Base-by-base conservation (phyloP, 202 grass and related monocot genomes). In the Elaeis oleifera region DNA sequence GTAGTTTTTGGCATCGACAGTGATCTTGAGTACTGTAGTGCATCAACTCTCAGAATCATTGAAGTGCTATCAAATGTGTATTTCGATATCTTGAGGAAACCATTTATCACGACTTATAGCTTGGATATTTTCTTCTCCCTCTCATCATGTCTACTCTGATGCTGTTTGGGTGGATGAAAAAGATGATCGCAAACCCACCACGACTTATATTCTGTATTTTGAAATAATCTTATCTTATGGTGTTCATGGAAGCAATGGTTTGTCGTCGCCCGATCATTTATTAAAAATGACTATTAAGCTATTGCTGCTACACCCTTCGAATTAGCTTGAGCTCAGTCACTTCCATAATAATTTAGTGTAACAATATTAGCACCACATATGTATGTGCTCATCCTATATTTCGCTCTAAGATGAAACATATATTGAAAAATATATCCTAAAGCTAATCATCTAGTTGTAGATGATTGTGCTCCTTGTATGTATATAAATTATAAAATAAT, bases 211-310 rank as follows among this genome's bases (percentile, higher is more conserved):
- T 14, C 19, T 68, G 6, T 54, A 19, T 24, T 23, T 68, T 5
- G 18, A 32, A 7, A 18, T 6, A 68, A 50, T 68, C 39, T 18
- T 20, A 50, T 68, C 17, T 68, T n/a, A 17, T 68, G 64, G 64
- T 54, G 48, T 22, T 68, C 64, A 20, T 15, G 48, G 16, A 68
- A 68, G 48, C 64, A 68, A 68, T 17, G 21, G 1, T 25, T 14
- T 19, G 64, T 68, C 23, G 49, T 68, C 23, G 4, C 64, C 9
- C 64, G 18, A 9, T 68, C 64, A 53, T 51, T n/a, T 11, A 68
- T 32, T 11, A 49, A 68, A 17, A 20, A 39, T 17, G 39, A 68
- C 15, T 68, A 68, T 27, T 1, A 17, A 21, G 64, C 19, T 23
- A 14, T 68, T 16, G 64, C 64, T 25, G 20, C 53, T 0, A 51